These are phyloP conservation scores for Saturnispora mendoncae DNA, from an alignment of 805 yeast species.

Conservation along the genomic window DNA sequence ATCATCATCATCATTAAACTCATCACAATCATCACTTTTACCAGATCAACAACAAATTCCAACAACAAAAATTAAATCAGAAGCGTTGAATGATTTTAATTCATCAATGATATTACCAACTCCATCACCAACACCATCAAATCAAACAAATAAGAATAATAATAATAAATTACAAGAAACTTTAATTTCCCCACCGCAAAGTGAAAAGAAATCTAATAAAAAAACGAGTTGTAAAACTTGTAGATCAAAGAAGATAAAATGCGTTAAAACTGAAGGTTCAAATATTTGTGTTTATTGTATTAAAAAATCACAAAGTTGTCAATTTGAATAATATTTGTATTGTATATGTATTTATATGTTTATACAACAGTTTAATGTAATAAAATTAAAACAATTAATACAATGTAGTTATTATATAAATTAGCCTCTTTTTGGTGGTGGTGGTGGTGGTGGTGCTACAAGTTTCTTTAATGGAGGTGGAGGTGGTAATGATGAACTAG, in stretches of 20 bases:
- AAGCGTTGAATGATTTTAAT: too few relatives aligned
- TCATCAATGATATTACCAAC: slow-evolving; percentile 10
- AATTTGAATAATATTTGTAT: slow-evolving; percentile 52
- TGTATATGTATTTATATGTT: background rate
- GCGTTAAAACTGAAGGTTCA: slow-evolving; percentile 24
- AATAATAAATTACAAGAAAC: background rate
- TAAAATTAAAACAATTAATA: too few relatives aligned
- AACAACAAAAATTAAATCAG: background rate
- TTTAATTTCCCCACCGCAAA: background rate
- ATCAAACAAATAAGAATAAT: background rate
- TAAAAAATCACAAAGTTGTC: slow-evolving; percentile 24
- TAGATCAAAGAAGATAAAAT: slow-evolving; percentile 29
- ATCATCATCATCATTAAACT: slow-evolving; percentile 4
- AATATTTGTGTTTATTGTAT: slow-evolving; percentile 24
- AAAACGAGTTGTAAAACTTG: slow-evolving; percentile 29
- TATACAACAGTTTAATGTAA: slow-evolving; percentile 22
- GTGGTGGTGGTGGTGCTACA: slow-evolving; percentile 8
- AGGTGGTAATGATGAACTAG: slow-evolving; percentile 1
- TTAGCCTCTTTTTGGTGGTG: slow-evolving; percentile 9
- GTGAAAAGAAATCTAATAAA: slow-evolving; percentile 19
- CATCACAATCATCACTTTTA: background rate
- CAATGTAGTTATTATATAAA: too few relatives aligned
- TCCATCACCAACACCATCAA: slow-evolving; percentile 5
- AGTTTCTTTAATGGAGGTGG: background rate
- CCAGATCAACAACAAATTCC: background rate